Percentiles rank a stretch among this genome's conserved stretches.
Conservation (phyloP, 2,329 filamentous ascomycete species). For the Sporothrix schenckii region DNA sequence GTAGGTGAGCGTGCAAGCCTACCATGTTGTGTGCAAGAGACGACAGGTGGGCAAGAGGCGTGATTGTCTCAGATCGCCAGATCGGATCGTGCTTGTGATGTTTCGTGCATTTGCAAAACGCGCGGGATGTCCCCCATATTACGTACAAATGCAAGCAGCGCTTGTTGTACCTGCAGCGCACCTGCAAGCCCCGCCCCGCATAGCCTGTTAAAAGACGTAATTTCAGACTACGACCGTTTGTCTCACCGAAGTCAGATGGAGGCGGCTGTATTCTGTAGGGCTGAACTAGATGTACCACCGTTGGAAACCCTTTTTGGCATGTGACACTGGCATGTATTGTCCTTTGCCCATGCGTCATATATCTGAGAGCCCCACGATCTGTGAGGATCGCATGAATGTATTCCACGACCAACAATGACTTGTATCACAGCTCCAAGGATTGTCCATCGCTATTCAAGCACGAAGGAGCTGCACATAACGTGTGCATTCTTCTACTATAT, state of each 20-base stretch:
- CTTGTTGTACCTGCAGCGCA: neutral
- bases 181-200: neutral
- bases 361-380: neutral
- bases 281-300: too few species aligned
- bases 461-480: neutral
- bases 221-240: neutral
- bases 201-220: neutral
- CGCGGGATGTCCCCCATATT: neutral
- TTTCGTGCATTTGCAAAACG: neutral
- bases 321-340: conserved; percentile 17
- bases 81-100: conserved; percentile 11
- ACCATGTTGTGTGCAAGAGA: neutral
- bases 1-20: neutral
- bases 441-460: neutral
- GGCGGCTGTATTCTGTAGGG: too few species aligned
- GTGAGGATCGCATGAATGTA: too few species aligned
- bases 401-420: too few species aligned
- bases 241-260: neutral
- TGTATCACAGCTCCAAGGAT: neutral
- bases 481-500: conserved; percentile 5
- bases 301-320: neutral
- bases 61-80: neutral
- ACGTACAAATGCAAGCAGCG: neutral
- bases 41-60: neutral
- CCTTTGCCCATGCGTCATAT: neutral